Evolutionary conservation across 2,329 filamentous ascomycete genomes (phyloP).

Genomic region (Aspergillus sp.): DNA sequence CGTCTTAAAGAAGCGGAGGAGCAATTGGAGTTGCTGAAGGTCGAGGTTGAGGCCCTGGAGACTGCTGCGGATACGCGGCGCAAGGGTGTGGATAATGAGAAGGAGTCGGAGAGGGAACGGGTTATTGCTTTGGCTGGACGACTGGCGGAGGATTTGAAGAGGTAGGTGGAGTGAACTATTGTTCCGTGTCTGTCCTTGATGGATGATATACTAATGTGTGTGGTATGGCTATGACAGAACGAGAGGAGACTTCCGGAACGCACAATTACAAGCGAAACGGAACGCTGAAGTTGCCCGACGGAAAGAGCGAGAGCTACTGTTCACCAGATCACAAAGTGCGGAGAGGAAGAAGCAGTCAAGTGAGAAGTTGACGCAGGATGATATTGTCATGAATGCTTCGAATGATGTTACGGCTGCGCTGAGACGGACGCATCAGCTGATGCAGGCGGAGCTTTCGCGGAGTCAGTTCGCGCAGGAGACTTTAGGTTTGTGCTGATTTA

Average conservation of each 20-base stretch:
- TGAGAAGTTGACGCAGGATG: conserved; percentile 66
- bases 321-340: conserved; percentile 54
- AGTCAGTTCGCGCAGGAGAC: conserved; percentile 90
- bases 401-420: conserved; percentile 83
- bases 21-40: conserved; percentile 75
- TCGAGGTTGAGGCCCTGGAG: conserved; percentile 73
- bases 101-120: conserved; percentile 64
- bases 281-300: conserved; percentile 72
- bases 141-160: conserved; percentile 69
- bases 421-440: conserved; percentile 80
- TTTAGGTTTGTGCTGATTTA: conserved; percentile 50
- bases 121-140: conserved; percentile 68
- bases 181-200: background rate
- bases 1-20: conserved; percentile 77
- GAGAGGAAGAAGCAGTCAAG: conserved; percentile 34
- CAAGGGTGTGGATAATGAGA: conserved; percentile 49
- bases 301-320: conserved; percentile 74
- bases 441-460: conserved; percentile 79
- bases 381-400: conserved; percentile 73
- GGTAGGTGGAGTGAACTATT: conserved; percentile 51
- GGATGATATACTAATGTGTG: conserved; percentile 12
- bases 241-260: conserved; percentile 73
- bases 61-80: conserved; percentile 43
- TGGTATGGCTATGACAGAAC: conserved; percentile 43
- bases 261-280: conserved; percentile 76